Conservation (phyloP, 345 rosid species). For the Erodium maritimum region DNA sequence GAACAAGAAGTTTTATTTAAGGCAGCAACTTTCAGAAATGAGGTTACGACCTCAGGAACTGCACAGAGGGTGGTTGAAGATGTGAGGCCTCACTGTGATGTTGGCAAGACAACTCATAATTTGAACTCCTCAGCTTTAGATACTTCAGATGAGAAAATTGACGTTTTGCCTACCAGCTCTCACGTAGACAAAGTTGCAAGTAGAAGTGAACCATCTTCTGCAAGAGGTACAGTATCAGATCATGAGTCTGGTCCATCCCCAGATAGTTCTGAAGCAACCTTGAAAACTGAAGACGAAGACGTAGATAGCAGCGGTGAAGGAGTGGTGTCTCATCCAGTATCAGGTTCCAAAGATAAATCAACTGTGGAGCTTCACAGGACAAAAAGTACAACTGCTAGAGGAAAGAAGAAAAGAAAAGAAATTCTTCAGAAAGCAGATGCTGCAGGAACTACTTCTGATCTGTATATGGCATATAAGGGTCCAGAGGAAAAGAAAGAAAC, state of each 20-base stretch:
- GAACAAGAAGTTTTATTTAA: constrained; percentile 15
- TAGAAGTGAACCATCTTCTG: constrained; percentile 9
- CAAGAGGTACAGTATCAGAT: constrained; percentile 6
- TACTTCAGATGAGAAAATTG: constrained; percentile 17
- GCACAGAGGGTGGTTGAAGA: constrained; percentile 20
- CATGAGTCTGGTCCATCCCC: constrained; percentile 15
- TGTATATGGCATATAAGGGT: constrained; percentile 81
- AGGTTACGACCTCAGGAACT: constrained; percentile 17
- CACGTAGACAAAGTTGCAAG: constrained; percentile 9
- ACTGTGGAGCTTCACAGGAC: constrained; percentile 27
- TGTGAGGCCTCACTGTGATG: constrained; percentile 11
- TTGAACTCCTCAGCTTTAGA: constrained; percentile 17
- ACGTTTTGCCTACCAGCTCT: constrained; percentile 4
- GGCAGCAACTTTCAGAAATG: constrained; percentile 10
- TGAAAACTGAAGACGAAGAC: constrained; percentile 21
- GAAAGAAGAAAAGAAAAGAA: constrained; percentile 59
- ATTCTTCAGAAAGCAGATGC: constrained; percentile 86
- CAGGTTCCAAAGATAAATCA: constrained; percentile 41
- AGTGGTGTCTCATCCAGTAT: constrained; percentile 13
- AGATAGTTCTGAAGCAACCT: constrained; percentile 22
- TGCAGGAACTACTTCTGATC: constrained; percentile 72
- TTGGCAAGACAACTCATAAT: constrained; percentile 12
- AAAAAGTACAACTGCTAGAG: constrained; percentile 28
- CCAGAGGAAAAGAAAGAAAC: constrained; percentile 72
- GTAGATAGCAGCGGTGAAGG: constrained; percentile 22